Evolutionary conservation across 2,329 filamentous ascomycete species (phyloP).

Genomic region (Colletotrichum camelliae): DNA sequence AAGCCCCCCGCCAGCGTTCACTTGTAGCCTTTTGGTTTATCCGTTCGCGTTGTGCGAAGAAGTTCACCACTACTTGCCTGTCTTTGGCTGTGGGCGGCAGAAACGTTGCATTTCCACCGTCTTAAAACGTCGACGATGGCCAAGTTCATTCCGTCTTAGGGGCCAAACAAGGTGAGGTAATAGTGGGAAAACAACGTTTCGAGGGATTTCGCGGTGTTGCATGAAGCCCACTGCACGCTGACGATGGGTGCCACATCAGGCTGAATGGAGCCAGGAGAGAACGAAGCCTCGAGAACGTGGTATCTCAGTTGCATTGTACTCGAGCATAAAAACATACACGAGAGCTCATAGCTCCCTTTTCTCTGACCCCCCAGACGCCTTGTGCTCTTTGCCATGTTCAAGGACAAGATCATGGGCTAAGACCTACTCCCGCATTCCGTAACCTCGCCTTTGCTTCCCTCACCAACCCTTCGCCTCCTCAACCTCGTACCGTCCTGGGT

Average conservation of each 20-base stretch:
- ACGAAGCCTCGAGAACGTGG: neutral
- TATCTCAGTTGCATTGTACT: neutral
- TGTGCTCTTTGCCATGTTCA: neutral
- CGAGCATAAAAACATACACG: neutral
- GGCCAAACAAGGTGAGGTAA: neutral
- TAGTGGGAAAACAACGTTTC: neutral
- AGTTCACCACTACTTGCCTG: neutral
- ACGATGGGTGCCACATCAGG: neutral
- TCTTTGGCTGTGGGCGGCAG: neutral
- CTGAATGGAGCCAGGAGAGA: neutral
- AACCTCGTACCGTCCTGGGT: slow-evolving; percentile 94
- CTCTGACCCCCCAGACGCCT: too few species aligned
- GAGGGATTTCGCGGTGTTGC: neutral
- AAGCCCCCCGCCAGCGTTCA: neutral
- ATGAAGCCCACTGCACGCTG: neutral
- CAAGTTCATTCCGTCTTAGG: neutral
- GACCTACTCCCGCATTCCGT: slow-evolving; percentile 49
- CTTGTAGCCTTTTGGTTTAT: neutral
- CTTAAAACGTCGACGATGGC: neutral
- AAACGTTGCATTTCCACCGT: neutral
- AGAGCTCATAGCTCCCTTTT: neutral
- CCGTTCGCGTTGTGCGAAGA: neutral
- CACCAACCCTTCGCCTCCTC: slow-evolving; percentile 96
- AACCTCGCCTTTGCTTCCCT: slow-evolving; percentile 82
- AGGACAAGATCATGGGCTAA: neutral